These are phyloP conservation scores for Citrus hindsii DNA, from an alignment of 345 rosid genomes.

Conservation along the genomic window DNA sequence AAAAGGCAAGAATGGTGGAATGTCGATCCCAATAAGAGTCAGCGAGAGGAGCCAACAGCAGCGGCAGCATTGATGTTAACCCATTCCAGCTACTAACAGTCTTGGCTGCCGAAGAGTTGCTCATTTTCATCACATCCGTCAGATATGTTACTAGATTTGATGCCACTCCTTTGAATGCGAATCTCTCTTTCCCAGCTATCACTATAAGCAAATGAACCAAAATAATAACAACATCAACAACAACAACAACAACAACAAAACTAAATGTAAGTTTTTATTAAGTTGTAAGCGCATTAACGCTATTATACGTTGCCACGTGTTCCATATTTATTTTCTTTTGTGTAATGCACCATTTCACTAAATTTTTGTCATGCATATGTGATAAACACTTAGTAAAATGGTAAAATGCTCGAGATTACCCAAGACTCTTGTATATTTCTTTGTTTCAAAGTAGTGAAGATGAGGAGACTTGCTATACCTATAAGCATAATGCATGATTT, in stretches of 20 bases:
- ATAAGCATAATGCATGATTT: slow-evolving; percentile 78
- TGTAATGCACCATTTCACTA: too few relatives aligned
- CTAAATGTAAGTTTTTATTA: neutral
- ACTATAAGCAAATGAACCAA: neutral
- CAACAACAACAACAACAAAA: too few relatives aligned
- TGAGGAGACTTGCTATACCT: slow-evolving; percentile 26
- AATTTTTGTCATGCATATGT: too few relatives aligned
- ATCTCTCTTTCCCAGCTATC: slow-evolving; percentile 55
- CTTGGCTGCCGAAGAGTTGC: slow-evolving; percentile 85
- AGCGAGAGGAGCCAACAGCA: slow-evolving; percentile 75
- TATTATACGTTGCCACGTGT: too few relatives aligned
- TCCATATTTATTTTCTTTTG: too few relatives aligned
- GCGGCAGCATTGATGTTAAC: slow-evolving; percentile 77
- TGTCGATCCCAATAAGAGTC: slow-evolving; percentile 79
- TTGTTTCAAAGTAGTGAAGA: neutral
- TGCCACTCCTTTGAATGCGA: slow-evolving; percentile 94
- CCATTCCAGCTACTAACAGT: slow-evolving; percentile 90
- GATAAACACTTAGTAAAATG: too few relatives aligned
- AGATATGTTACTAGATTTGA: slow-evolving; percentile 89
- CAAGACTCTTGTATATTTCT: neutral
- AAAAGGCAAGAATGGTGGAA: slow-evolving; percentile 67
- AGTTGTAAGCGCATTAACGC: too few relatives aligned
- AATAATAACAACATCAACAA: too few relatives aligned
- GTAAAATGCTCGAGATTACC: too few relatives aligned
- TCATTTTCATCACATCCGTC: slow-evolving; percentile 75